Evolutionary conservation across 2,329 filamentous ascomycete species (phyloP).

Genomic region (Microthyrium microscopicum): DNA sequence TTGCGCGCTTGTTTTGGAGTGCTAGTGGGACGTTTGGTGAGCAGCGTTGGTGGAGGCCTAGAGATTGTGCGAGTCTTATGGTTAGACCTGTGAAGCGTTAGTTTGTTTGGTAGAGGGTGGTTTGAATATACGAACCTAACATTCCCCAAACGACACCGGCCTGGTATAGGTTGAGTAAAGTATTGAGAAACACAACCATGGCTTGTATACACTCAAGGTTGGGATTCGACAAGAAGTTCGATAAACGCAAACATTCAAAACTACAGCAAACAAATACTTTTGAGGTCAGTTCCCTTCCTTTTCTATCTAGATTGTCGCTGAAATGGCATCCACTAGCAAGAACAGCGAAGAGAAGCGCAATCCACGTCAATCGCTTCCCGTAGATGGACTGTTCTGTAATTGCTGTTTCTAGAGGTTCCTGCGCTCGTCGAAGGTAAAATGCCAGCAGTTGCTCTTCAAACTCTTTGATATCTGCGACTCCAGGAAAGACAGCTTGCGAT

Average conservation of each 20-base stretch:
- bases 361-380: conserved; percentile 40
- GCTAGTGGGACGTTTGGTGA: conserved; percentile 35
- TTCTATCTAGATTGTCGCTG: conserved; percentile 41
- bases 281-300: too few relatives aligned
- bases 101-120: conserved; percentile 1
- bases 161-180: conserved; percentile 47
- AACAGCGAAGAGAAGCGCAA: conserved; percentile 43
- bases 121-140: conserved; percentile 33
- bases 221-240: conserved; percentile 45
- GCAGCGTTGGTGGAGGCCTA: conserved; percentile 43
- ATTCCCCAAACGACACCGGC: conserved; percentile 46
- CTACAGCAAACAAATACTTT: conserved; percentile 50
- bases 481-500: conserved; percentile 43
- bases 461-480: conserved; percentile 36
- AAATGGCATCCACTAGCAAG: conserved; percentile 47
- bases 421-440: conserved; percentile 34
- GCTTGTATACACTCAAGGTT: conserved; percentile 46
- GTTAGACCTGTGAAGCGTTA: conserved; percentile 39
- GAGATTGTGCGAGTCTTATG: conserved; percentile 41
- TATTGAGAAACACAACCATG: conserved; percentile 44
- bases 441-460: conserved; percentile 38
- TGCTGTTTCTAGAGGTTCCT: conserved; percentile 17
- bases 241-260: conserved; percentile 47
- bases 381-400: conserved; percentile 39
- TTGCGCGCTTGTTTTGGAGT: conserved; percentile 21